These are phyloP conservation scores for Triticum aestivum DNA, from an alignment of 176 grass and related monocot species.

Conservation along the genomic window DNA sequence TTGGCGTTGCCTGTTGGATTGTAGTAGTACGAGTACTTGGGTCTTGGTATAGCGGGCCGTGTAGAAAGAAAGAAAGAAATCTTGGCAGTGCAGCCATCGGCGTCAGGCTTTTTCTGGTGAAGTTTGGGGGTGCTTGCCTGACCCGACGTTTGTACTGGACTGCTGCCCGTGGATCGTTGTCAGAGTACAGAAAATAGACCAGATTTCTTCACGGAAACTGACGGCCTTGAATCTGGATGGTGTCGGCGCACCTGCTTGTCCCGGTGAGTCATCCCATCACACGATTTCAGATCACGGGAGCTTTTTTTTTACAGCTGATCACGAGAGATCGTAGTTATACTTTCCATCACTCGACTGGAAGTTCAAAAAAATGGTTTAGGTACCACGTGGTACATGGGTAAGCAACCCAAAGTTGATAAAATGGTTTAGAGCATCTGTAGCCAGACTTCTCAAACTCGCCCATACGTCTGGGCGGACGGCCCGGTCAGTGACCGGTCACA, in stretches of 20 bases:
- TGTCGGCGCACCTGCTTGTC: neutral
- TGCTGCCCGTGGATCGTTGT: slow-evolving; percentile 23
- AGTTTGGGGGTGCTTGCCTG: slow-evolving; percentile 22
- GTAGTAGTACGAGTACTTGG: neutral
- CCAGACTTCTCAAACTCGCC: too few relatives aligned
- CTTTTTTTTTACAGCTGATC: neutral
- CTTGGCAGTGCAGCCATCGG: slow-evolving; percentile 14
- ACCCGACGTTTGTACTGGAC: slow-evolving; percentile 24
- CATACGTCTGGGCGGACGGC: too few relatives aligned
- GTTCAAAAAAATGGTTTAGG: too few relatives aligned
- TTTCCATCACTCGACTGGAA: neutral
- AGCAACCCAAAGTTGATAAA: too few relatives aligned
- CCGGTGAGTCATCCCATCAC: slow-evolving; percentile 36
- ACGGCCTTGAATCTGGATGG: slow-evolving; percentile 1
- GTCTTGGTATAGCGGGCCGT: slow-evolving; percentile 1
- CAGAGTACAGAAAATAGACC: slow-evolving; percentile 14
- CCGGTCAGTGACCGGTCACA: too few relatives aligned
- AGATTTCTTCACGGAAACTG: slow-evolving; percentile 22
- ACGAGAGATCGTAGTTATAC: too few relatives aligned
- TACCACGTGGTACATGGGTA: too few relatives aligned
- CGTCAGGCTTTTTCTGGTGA: slow-evolving; percentile 23
- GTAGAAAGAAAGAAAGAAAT: slow-evolving; percentile 23
- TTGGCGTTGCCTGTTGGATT: neutral
- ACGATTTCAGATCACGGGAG: neutral
- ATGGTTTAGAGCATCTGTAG: too few relatives aligned